A percentile compares a stretch with the other conserved stretches of the same genome.
Evolutionary conservation across 2,329 filamentous ascomycete genomes (phyloP).

Genomic region (Colletotrichum trifolii): DNA sequence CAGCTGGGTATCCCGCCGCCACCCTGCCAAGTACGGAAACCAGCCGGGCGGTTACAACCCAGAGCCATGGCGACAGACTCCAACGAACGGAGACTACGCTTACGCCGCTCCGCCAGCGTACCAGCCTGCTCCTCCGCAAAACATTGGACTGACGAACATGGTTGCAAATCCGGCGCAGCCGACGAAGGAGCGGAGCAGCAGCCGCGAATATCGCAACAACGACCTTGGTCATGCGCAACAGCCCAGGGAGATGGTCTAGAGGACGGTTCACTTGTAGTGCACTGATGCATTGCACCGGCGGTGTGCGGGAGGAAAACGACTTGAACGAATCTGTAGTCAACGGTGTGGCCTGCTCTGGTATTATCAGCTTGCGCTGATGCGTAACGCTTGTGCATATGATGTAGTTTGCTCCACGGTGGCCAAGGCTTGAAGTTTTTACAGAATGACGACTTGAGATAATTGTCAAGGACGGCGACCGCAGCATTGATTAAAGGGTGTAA

Average conservation of each 20-base stretch:
- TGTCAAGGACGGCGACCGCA: not conserved
- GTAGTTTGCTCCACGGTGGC: not conserved
- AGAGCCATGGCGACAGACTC: constrained; percentile 35
- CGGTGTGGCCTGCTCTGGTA: not conserved
- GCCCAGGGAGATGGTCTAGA: constrained; percentile 35
- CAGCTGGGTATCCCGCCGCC: constrained; percentile 39
- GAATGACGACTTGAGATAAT: constrained; percentile 10
- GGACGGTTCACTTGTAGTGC: not conserved
- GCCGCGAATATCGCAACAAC: constrained; percentile 32
- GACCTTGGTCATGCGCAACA: constrained; percentile 33
- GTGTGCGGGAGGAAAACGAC: constrained; percentile 3
- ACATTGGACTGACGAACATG: constrained; percentile 34
- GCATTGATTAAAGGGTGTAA: too few relatives aligned
- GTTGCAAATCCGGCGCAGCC: constrained; percentile 25
- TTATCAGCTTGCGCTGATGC: not conserved
- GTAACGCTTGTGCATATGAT: constrained; percentile 19
- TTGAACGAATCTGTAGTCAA: not conserved
- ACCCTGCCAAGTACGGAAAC: constrained; percentile 17
- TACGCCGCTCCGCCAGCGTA: constrained; percentile 29
- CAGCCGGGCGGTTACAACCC: constrained; percentile 34
- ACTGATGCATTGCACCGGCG: not conserved
- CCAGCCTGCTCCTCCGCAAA: constrained; percentile 30
- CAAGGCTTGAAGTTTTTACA: not conserved
- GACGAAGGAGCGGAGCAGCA: constrained; percentile 31
- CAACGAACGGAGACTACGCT: constrained; percentile 25